A percentile compares a stretch with the other conserved stretches of the same genome.
Evolutionary conservation across 2,329 filamentous ascomycete genomes (phyloP).

Genomic region (Dactylellina sp.): DNA sequence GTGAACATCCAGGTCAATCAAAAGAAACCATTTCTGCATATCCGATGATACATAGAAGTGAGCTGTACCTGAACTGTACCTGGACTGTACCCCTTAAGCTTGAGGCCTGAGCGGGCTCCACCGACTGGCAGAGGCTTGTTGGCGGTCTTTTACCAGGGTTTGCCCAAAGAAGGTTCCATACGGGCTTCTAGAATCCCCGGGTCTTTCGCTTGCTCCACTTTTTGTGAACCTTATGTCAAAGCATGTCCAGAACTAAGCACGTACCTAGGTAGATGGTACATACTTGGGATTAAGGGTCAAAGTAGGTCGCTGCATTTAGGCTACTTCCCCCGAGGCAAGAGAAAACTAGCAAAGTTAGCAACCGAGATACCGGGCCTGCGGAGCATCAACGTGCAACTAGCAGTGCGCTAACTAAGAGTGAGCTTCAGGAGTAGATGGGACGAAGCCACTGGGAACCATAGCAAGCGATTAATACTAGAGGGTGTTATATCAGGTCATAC

Average conservation of each 20-base stretch:
- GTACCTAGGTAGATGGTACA: not conserved
- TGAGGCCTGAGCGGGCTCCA: conserved; percentile 3
- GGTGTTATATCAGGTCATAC: conserved; percentile 3
- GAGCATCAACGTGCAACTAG: no score
- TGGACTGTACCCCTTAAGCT: not conserved
- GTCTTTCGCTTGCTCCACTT: conserved; percentile 20
- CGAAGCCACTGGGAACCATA: not conserved
- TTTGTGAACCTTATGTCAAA: conserved; percentile 11
- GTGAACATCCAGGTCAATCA: no score
- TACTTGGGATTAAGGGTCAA: not conserved
- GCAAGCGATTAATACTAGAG: not conserved
- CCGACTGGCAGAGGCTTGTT: conserved; percentile 18
- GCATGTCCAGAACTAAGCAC: not conserved
- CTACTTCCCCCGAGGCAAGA: conserved; percentile 5
- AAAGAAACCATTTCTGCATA: no score
- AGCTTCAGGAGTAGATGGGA: not conserved
- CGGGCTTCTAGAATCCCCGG: conserved; percentile 38
- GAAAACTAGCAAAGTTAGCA: no score
- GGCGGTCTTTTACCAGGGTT: not conserved
- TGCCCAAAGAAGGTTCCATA: conserved; percentile 23
- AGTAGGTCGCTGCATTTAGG: conserved; percentile 8
- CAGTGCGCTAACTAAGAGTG: not conserved
- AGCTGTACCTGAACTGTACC: no score
- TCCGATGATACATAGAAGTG: no score
- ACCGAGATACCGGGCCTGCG: no score